Base-by-base conservation (phyloP, 2,329 filamentous ascomycete genomes). In the Thermothelomyces thermophilus region DNA sequence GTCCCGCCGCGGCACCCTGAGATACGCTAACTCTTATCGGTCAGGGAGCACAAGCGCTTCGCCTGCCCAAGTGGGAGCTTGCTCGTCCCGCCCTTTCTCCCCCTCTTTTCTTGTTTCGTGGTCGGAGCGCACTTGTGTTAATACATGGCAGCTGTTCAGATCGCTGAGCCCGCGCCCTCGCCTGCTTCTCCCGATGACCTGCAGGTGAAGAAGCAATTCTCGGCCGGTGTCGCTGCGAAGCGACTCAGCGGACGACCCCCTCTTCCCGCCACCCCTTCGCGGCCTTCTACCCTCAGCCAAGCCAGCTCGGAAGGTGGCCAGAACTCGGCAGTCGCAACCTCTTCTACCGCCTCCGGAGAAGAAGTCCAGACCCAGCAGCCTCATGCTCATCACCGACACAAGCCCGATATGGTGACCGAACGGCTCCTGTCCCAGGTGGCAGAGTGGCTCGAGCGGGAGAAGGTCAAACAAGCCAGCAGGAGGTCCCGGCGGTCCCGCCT, bases 371-470 rank as follows among this genome's bases (percentile, higher is more conserved):
- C 13, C 46, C 58, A 58, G 11, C 62, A 61, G 37, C 58, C 63
- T 37, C 64, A 66, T 20, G 60, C 62, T 22, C 63, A 64, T 30
- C 67, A 64, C 35, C 64, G 64, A 22, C 63, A 66, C 46, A 62
- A 60, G 36, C 46, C 65, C 19, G 68, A 72, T 47, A 58, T 46
- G 8, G 30, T 26, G 24, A 47, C 41, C 43, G 51, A 53, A 39
- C 34, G 51, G n/a, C 41, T 53, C 3, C 9, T 53, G 13, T 17
- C 33, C 34, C 51, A 53, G 47, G 51, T 96, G 13, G 76, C 80
- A 22, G 82, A 87, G 57, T 97, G 91, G 91, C 71, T 96, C 34
- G 82, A 90, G 59, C 79, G 84, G 43, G 90, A 96, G 68, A 86
- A 84, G 62, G 69, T 74, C 28, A 87, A 85, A 65, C 81, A 82